Conservation (phyloP, 2,329 filamentous ascomycete genomes). For the Fusarium pseudonygamai region DNA sequence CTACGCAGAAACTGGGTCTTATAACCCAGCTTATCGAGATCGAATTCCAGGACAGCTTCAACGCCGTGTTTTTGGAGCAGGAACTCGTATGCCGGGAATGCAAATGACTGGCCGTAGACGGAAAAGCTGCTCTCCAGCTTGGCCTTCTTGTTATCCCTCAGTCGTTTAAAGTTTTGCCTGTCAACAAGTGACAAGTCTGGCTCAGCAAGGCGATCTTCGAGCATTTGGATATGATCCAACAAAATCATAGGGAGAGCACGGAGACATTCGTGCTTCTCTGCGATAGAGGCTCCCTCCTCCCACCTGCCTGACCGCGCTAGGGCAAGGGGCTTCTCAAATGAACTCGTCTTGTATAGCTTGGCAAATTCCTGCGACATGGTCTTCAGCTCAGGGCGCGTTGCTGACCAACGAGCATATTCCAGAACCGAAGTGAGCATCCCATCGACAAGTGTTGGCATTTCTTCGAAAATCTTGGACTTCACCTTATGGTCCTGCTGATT, state of each 20-base stretch:
- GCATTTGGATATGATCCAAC: constrained; percentile 60
- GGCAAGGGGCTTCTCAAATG: constrained; percentile 61
- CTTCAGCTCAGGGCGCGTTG: constrained; percentile 56
- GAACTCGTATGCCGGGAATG: constrained; percentile 82
- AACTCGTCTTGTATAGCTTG: constrained; percentile 60
- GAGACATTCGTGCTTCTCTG: constrained; percentile 66
- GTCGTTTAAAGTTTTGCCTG: constrained; percentile 43
- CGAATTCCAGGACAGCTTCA: constrained; percentile 74
- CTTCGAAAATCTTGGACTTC: constrained; percentile 57
- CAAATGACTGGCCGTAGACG: constrained; percentile 72
- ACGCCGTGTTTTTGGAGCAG: constrained; percentile 75
- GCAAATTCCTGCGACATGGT: constrained; percentile 56
- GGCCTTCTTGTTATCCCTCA: constrained; percentile 55
- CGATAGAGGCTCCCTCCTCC: constrained; percentile 66
- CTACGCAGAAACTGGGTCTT: constrained; percentile 83
- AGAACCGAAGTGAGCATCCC: constrained; percentile 64
- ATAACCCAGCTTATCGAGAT: constrained; percentile 72
- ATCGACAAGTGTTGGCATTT: constrained; percentile 63
- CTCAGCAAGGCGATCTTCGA: constrained; percentile 45
- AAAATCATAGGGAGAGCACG: constrained; percentile 65
- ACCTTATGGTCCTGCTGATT: constrained; percentile 52
- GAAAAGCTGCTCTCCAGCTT: constrained; percentile 66
- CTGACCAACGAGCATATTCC: constrained; percentile 63
- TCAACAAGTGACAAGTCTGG: constrained; percentile 44
- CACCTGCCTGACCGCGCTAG: constrained; percentile 65